Conservation (phyloP, 345 rosid species). For the Acer saccharum region DNA sequence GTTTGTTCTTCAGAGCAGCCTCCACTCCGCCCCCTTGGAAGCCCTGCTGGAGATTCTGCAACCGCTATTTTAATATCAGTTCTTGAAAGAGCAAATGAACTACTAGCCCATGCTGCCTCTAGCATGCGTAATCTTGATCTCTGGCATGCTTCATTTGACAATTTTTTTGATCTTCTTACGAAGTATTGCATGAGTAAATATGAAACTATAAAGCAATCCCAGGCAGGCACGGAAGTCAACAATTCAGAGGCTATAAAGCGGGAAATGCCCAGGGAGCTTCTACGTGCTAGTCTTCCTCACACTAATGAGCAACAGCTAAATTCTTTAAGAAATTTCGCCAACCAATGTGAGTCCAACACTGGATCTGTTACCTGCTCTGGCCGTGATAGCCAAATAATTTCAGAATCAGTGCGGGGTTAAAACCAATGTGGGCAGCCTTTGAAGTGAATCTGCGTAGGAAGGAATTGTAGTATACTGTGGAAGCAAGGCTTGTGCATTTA, state of each 20-base stretch:
- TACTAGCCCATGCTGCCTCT: slow-evolving; percentile 51
- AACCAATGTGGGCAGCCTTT: not conserved
- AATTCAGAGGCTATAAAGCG: slow-evolving; percentile 73
- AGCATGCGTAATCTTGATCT: slow-evolving; percentile 62
- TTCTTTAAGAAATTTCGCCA: slow-evolving; percentile 71
- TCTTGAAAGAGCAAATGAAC: slow-evolving; percentile 86
- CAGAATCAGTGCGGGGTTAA: slow-evolving; percentile 71
- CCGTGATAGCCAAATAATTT: slow-evolving; percentile 48
- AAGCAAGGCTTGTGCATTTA: slow-evolving; percentile 29
- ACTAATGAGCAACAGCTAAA: slow-evolving; percentile 79
- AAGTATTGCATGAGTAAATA: slow-evolving; percentile 91
- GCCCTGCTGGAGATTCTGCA: slow-evolving; percentile 89
- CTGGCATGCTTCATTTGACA: slow-evolving; percentile 96
- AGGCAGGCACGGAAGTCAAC: slow-evolving; percentile 45
- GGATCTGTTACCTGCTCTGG: slow-evolving; percentile 41
- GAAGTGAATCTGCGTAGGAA: slow-evolving; percentile 19
- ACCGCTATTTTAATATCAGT: slow-evolving; percentile 70
- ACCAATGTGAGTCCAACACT: slow-evolving; percentile 45
- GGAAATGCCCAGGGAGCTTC: slow-evolving; percentile 96
- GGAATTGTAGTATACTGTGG: not conserved
- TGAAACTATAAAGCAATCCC: slow-evolving; percentile 72
- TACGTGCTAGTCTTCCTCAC: slow-evolving; percentile 93
- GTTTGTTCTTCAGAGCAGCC: slow-evolving; percentile 99
- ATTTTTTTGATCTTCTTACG: slow-evolving; percentile 80
- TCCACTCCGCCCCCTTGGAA: slow-evolving; percentile 91